These are phyloP conservation scores for Echites panduratus DNA, from an alignment of 257 asterid species.

Conservation along the genomic window DNA sequence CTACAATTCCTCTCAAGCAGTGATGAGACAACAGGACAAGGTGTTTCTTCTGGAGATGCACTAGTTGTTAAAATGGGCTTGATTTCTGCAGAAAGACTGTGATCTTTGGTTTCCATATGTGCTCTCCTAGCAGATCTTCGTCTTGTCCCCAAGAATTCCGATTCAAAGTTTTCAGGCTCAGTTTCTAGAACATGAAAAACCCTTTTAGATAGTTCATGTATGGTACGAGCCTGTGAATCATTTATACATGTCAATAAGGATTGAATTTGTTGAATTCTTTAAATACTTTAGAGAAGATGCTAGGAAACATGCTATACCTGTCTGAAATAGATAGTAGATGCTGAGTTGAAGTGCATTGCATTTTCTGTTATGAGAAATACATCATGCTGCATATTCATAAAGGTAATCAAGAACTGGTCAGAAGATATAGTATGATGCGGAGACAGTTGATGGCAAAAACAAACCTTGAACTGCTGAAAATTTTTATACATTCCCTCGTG, in stretches of 20 bases:
- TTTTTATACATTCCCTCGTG: slow-evolving; percentile 76
- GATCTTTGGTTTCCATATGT: slow-evolving; percentile 30
- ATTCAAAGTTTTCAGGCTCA: slow-evolving; percentile 51
- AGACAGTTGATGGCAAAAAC: background rate
- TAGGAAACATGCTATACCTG: slow-evolving; percentile 35
- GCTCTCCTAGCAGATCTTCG: slow-evolving; percentile 65
- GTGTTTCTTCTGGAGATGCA: slow-evolving; percentile 18
- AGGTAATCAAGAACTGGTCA: background rate
- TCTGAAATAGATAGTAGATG: slow-evolving; percentile 60
- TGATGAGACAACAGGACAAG: slow-evolving; percentile 22
- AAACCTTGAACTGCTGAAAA: slow-evolving; percentile 77
- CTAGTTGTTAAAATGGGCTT: background rate
- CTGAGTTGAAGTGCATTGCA: slow-evolving; percentile 85
- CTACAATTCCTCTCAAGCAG: slow-evolving; percentile 17
- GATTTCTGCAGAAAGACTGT: slow-evolving; percentile 16
- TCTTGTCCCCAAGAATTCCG: slow-evolving; percentile 57
- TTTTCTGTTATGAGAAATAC: slow-evolving; percentile 76
- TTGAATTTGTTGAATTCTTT: background rate
- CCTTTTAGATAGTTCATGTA: slow-evolving; percentile 72
- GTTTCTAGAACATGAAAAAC: slow-evolving; percentile 58
- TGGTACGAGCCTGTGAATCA: slow-evolving; percentile 59
- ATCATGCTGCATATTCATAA: slow-evolving; percentile 57
- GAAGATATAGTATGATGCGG: background rate
- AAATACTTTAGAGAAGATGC: background rate
- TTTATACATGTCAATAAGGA: background rate